Percentiles rank a stretch among this genome's conserved stretches.
phyloP scores from a whole-genome alignment of 352 stramenopile species.

The Chrysophaeum taylorii region DNA sequence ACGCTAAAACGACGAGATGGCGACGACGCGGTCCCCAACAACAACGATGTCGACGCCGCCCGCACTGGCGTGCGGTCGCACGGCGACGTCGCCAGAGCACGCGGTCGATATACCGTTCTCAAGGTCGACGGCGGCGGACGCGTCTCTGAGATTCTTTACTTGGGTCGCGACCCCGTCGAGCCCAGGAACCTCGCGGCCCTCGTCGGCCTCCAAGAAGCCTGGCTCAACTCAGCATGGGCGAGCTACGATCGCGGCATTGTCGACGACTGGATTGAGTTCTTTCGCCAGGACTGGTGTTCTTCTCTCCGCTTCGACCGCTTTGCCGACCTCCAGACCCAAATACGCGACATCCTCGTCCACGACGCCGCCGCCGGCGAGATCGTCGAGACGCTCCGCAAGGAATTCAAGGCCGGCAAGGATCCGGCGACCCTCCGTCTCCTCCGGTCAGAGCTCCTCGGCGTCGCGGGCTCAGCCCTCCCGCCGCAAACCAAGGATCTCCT shows the following conservation, averaged over 20 bases:
- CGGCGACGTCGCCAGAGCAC: not conserved
- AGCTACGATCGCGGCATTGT: conserved; percentile 57
- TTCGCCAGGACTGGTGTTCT: conserved; percentile 56
- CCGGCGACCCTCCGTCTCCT: conserved; percentile 8
- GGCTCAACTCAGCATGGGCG: conserved; percentile 63
- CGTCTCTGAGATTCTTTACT: conserved; percentile 21
- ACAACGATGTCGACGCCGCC: not conserved
- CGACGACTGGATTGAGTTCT: conserved; percentile 66
- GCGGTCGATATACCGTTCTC: not conserved
- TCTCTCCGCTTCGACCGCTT: conserved; percentile 61
- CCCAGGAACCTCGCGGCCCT: conserved; percentile 56
- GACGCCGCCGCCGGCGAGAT: conserved; percentile 25
- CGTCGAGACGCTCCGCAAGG: conserved; percentile 13
- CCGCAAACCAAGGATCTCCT: conserved; percentile 9
- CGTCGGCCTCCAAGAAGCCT: conserved; percentile 65
- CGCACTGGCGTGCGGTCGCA: not conserved
- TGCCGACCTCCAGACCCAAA: conserved; percentile 3
- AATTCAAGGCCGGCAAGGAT: conserved; percentile 19
- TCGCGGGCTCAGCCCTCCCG: conserved; percentile 1
- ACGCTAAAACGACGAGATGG: not conserved
- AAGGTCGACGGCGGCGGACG: conserved; percentile 19
- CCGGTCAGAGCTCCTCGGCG: conserved; percentile 14
- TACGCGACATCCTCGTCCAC: not conserved
- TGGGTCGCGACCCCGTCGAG: conserved; percentile 36
- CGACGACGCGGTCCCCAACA: too few relatives aligned